Percentiles rank a stretch among this genome's conserved stretches.
Conservation (phyloP, 2,329 filamentous ascomycete genomes). For the Dissoconium aciculare region DNA sequence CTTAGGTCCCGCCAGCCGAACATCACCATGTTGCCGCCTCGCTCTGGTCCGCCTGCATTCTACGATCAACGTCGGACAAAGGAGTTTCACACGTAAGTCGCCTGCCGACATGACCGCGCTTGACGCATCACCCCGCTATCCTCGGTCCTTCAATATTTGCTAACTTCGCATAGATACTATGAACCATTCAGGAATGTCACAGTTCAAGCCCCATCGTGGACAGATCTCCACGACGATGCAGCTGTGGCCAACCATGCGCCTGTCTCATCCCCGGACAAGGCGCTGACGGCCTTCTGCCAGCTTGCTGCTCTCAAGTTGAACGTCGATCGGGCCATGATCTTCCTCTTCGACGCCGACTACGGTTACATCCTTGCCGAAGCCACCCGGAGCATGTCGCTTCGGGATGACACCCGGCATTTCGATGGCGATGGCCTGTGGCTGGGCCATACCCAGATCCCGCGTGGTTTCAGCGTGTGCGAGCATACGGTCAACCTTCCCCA, state of each 20-base stretch:
- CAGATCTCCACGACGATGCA: conserved; percentile 14
- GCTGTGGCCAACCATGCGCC: conserved; percentile 14
- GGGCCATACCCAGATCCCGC: conserved; percentile 18
- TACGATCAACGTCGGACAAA: too few relatives aligned
- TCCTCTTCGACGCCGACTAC: conserved; percentile 35
- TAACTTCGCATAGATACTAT: conserved; percentile 18
- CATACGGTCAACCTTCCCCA: conserved; percentile 13
- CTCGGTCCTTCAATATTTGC: too few relatives aligned
- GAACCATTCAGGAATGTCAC: conserved; percentile 17
- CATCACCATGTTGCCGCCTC: too few relatives aligned
- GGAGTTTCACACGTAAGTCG: too few relatives aligned
- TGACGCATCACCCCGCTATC: too few relatives aligned
- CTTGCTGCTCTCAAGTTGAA: conserved; percentile 36
- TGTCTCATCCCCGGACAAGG: conserved; percentile 17
- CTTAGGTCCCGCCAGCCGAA: too few relatives aligned
- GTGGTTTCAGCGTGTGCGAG: conserved; percentile 20
- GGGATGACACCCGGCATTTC: conserved; percentile 13
- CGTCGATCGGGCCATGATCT: conserved; percentile 37
- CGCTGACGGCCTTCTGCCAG: conserved; percentile 37
- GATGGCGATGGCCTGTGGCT: conserved; percentile 18
- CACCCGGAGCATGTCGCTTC: conserved; percentile 33
- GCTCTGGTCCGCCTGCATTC: too few relatives aligned
- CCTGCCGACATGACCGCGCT: too few relatives aligned
- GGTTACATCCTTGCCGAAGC: conserved; percentile 42
- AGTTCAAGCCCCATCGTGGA: conserved; percentile 14